phyloP scores from a whole-genome alignment of 176 grass and related monocot species.

The Hsuehochloa calcarea region DNA sequence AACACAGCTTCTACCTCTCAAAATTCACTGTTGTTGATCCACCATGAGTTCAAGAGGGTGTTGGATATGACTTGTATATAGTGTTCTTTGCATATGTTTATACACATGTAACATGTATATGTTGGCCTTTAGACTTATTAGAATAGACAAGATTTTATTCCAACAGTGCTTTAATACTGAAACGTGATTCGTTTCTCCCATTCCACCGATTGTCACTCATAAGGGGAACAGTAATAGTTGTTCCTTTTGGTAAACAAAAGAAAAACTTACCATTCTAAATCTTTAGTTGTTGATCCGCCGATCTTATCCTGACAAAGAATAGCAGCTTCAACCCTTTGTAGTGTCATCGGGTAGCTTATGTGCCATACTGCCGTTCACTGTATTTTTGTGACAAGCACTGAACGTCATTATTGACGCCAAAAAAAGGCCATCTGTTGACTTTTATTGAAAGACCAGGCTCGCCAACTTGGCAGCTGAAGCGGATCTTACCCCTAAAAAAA shows the following conservation, averaged over 20 bases:
- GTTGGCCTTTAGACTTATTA: too few relatives aligned
- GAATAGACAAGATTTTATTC: too few relatives aligned
- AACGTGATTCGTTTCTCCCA: background rate
- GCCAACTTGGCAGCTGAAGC: background rate
- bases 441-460: background rate
- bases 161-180: background rate
- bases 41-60: too few relatives aligned
- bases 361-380: background rate
- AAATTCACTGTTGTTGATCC: too few relatives aligned
- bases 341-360: too few relatives aligned
- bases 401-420: background rate
- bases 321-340: background rate
- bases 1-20: too few relatives aligned
- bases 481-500: background rate
- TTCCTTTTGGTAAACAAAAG: background rate
- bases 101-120: too few relatives aligned
- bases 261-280: background rate
- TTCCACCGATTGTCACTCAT: background rate
- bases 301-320: background rate
- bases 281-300: too few relatives aligned
- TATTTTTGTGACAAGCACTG: background rate
- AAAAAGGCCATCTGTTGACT: constrained; percentile 6
- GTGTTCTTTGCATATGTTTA: too few relatives aligned
- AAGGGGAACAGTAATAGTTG: background rate
- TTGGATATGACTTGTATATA: too few relatives aligned